Evolutionary conservation across 73 alveolate genomes (phyloP).

Genomic region (Paramecium pentaurelia): DNA sequence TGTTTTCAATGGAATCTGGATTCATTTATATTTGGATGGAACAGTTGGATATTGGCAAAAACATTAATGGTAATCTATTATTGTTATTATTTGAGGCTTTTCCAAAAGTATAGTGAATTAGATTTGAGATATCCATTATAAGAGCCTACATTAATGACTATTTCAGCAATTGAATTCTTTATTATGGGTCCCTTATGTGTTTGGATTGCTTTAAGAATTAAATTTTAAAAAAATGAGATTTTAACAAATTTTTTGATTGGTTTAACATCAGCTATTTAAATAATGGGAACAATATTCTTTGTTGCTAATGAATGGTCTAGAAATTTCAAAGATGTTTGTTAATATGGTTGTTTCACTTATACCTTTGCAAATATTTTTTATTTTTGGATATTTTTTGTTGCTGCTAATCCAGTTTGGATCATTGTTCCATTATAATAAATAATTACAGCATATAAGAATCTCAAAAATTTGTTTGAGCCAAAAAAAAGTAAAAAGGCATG

Average conservation of each 20-base stretch:
- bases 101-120: neutral
- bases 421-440: neutral
- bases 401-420: conserved; percentile 55
- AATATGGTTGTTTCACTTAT: conserved; percentile 39
- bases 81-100: neutral
- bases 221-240: neutral
- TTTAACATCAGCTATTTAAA: neutral
- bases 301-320: neutral
- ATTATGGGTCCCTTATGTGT: conserved; percentile 28
- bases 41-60: neutral
- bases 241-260: conserved; percentile 5
- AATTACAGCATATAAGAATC: neutral
- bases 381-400: conserved; percentile 58
- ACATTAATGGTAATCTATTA: neutral
- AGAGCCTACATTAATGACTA: conserved; percentile 9
- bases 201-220: neutral
- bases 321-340: conserved; percentile 20
- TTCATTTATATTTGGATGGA: conserved; percentile 26
- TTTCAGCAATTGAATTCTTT: neutral
- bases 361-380: conserved; percentile 1
- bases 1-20: neutral
- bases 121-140: neutral
- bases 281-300: conserved; percentile 4
- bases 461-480: neutral
- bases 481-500: neutral